Base-by-base conservation (phyloP, 2,329 filamentous ascomycete species). In the Esteya vermicola region DNA sequence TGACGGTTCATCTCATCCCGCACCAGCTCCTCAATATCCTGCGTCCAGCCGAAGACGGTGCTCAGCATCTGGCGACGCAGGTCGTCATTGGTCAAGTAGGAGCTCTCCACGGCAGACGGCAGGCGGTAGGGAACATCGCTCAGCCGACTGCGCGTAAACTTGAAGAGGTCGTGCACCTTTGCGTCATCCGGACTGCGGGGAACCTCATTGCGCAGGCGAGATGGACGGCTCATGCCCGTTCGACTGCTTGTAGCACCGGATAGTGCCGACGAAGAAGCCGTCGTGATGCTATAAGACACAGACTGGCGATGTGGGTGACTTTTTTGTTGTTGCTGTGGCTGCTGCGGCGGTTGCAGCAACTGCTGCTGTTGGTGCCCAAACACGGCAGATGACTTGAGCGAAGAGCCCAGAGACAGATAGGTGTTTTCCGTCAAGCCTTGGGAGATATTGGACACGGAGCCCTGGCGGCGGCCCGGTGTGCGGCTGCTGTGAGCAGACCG, bases 31-130 rank as follows among this genome's bases (percentile, higher is more conserved):
- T 85, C 72, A 31, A 89, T 78, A 50, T 93, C 85, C 41, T 79
- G 78, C 39, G 89, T 79, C 88, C 91, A 98, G 4, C 91, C 91
- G 57, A 98, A 98, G 2, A 98, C 86, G 6, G 88, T 81, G 49
- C 72, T 84, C 5, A 98, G 70, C 88, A 98, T 95, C 57, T 95
- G 88, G 35, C 72, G 72, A 36, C 89, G 78, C 33, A 95, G 69
- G 48, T 93, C 80, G 49, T 95, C 81, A 45, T 78, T 79, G 4
- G 81, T 83, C 20, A 85, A 60, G 22, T 69, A 70, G 4, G 64
- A 68, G 47, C 80, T 71, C 13, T 67, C 50, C 1, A 66, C 59
- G 13, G 76, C 69, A 1, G 78, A 75, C 36, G 81, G 75, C 50
- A 49, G 42, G n/a, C 81, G 78, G 54, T 93, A 93, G 0, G 84